Base-by-base conservation (phyloP, 192 early-diverging fungal genomes). In the Coemansia sp. region DNA sequence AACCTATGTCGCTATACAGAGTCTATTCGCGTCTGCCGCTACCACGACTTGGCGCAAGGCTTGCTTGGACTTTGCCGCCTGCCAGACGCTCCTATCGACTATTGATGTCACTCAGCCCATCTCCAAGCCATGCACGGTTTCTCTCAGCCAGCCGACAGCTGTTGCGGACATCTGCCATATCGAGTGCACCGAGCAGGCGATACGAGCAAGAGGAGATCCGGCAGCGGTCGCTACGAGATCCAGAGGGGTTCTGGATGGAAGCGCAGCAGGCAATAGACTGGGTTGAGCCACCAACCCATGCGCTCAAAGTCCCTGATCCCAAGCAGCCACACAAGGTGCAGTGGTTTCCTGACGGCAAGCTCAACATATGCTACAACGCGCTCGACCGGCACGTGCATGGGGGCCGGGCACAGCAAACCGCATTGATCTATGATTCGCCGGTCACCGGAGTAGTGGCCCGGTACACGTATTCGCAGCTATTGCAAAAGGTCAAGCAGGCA, bases 321-420 rank as follows among this genome's bases (percentile, higher is more conserved):
- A 36, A 37, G 16, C 23, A 38, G 14, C 40, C 52, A 57, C 69
- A 51, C 60, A 72, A 36, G 62, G 79, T 50, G 54, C n/a, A 20
- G 21, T 93, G 89, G 86, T 89, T 90, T 61, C 81, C 78, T 28
- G 82, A 82, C 47, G 87, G 86, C 30, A 58, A 77, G 60, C 64
- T 94, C 52, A 92, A 92, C 64, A 84, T 88, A 6, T 88, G 86
- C 78, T 88, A 84, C 76, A 95, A 95, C 55, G 79, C 83, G 4
- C 54, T 95, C 2, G 88, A 92, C 56, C 79, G 90, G 9, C 91
- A 95, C 59, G 79, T 85, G 11, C 32, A 6, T 10, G 49, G 69
- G 6, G 83, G 82, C 5, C 81, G 79, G 38, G 84, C 81, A 6
- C 67, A 84, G 37, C 84, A 84, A 37, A 60, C 81, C 0, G 90